Percentiles rank a stretch among this genome's conserved stretches.
Conservation (phyloP, 352 stramenopile species). For the Pythium sukuiense region DNA sequence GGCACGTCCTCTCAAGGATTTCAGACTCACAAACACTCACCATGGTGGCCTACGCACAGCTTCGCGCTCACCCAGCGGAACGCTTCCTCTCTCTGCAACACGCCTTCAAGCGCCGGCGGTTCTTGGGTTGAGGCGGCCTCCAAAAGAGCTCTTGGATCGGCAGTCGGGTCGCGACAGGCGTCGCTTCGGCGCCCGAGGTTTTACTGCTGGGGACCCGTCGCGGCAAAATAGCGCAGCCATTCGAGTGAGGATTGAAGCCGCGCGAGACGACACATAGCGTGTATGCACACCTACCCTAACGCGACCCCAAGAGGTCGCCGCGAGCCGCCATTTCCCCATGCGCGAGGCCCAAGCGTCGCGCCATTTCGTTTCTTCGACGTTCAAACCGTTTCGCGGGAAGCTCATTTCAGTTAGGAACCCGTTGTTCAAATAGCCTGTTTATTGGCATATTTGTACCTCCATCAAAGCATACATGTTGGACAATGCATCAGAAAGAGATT, state of each 20-base stretch:
- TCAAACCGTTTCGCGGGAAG: slow-evolving; percentile 1
- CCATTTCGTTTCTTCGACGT: background rate
- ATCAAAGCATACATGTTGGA: background rate
- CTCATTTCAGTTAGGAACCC: background rate
- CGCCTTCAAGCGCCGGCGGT: background rate
- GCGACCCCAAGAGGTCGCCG: background rate
- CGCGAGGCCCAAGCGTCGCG: background rate
- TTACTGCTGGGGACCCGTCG: background rate
- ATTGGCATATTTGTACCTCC: background rate
- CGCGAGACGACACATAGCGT: background rate
- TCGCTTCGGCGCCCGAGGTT: slow-evolving; percentile 2
- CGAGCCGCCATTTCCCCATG: background rate
- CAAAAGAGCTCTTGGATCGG: background rate
- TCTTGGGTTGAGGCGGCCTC: background rate
- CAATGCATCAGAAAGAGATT: background rate
- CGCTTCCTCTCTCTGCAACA: too few species aligned
- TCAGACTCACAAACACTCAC: background rate
- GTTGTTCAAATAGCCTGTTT: background rate
- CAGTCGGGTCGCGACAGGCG: background rate
- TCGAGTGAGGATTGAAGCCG: background rate
- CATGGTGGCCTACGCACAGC: background rate
- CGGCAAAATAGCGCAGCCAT: background rate
- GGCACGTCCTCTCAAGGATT: background rate
- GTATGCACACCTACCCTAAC: slow-evolving; percentile 1
- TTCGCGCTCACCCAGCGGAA: background rate